Percentiles rank a stretch among this genome's conserved stretches.
These are phyloP conservation scores for Mucor lusitanicus DNA, from an alignment of 371 early-diverging fungal genomes.

Conservation along the genomic window DNA sequence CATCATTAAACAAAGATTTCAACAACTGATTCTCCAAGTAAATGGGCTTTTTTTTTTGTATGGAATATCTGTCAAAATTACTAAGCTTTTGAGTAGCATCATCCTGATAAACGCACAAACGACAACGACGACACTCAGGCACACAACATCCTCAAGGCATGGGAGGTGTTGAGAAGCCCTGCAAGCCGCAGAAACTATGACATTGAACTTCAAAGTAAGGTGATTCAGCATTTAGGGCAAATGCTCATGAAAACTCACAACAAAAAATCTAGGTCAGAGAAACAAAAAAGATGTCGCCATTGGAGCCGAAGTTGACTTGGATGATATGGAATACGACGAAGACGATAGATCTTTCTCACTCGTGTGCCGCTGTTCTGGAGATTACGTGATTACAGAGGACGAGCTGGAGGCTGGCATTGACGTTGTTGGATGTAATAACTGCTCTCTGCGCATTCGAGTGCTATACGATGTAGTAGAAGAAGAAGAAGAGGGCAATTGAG, in stretches of 20 bases:
- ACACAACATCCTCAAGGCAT: slow-evolving; percentile 47
- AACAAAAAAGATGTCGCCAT: slow-evolving; percentile 29
- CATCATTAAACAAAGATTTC: slow-evolving; percentile 49
- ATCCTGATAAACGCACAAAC: slow-evolving; percentile 47
- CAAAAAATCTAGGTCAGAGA: slow-evolving; percentile 18
- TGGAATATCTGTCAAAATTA: background rate
- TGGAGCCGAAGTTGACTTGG: slow-evolving; percentile 49
- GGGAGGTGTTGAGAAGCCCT: slow-evolving; percentile 43
- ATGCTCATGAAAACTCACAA: background rate
- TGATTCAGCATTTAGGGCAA: background rate
- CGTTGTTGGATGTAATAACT: slow-evolving; percentile 51
- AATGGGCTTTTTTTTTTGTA: background rate
- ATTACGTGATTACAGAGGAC: slow-evolving; percentile 51
- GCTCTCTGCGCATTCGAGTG: slow-evolving; percentile 56
- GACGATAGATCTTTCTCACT: slow-evolving; percentile 26
- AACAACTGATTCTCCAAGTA: slow-evolving; percentile 51
- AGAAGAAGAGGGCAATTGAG: background rate
- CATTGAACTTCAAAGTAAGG: slow-evolving; percentile 38
- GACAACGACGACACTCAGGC: slow-evolving; percentile 14
- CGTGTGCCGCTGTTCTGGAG: slow-evolving; percentile 59
- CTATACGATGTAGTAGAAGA: slow-evolving; percentile 53
- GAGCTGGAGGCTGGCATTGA: slow-evolving; percentile 55
- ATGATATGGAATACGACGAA: slow-evolving; percentile 46
- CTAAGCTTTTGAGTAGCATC: slow-evolving; percentile 30
- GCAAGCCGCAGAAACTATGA: slow-evolving; percentile 44